A percentile compares a stretch with the other conserved stretches of the same genome.
phyloP scores from a whole-genome alignment of 2,329 filamentous ascomycete species.

The Sclerotinia nivalis region DNA sequence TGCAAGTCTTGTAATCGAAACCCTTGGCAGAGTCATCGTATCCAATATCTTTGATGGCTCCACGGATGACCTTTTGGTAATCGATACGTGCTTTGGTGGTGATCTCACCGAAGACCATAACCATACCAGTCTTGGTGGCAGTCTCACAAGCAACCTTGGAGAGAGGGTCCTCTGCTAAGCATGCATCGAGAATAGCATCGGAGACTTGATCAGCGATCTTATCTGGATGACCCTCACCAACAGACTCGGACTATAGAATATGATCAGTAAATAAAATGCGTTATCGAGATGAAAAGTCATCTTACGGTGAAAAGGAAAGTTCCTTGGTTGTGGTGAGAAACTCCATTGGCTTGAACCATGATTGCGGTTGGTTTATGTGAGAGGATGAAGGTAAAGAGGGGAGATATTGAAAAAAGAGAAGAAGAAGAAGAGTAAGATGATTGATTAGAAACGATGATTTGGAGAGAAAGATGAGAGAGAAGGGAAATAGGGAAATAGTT shows the following conservation, averaged over 20 bases:
- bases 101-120: slow-evolving; percentile 99
- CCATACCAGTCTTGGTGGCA: slow-evolving; percentile 98
- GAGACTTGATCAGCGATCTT: slow-evolving; percentile 99
- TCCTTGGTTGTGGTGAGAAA: slow-evolving; percentile 58
- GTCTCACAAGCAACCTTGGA: slow-evolving; percentile 99
- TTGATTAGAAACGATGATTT: slow-evolving; percentile 51
- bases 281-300: slow-evolving; percentile 22
- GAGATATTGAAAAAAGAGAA: slow-evolving; percentile 46
- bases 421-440: slow-evolving; percentile 40
- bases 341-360: slow-evolving; percentile 54
- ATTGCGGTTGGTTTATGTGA: slow-evolving; percentile 64
- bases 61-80: slow-evolving; percentile 97
- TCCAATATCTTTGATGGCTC: slow-evolving; percentile 96
- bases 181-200: slow-evolving; percentile 98
- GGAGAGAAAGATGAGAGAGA: slow-evolving; percentile 49
- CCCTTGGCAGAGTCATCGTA: slow-evolving; percentile 97
- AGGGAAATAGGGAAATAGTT: slow-evolving; percentile 48
- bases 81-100: slow-evolving; percentile 93
- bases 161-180: slow-evolving; percentile 87
- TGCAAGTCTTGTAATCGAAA: slow-evolving; percentile 99
- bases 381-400: slow-evolving; percentile 52
- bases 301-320: slow-evolving; percentile 82
- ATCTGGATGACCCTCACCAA: slow-evolving; percentile 89
- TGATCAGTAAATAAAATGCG: slow-evolving; percentile 26
- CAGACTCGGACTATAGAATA: slow-evolving; percentile 69